These are phyloP conservation scores for Pseudophaeomoniella oleicola DNA, from an alignment of 2,329 filamentous ascomycete genomes.

Conservation along the genomic window DNA sequence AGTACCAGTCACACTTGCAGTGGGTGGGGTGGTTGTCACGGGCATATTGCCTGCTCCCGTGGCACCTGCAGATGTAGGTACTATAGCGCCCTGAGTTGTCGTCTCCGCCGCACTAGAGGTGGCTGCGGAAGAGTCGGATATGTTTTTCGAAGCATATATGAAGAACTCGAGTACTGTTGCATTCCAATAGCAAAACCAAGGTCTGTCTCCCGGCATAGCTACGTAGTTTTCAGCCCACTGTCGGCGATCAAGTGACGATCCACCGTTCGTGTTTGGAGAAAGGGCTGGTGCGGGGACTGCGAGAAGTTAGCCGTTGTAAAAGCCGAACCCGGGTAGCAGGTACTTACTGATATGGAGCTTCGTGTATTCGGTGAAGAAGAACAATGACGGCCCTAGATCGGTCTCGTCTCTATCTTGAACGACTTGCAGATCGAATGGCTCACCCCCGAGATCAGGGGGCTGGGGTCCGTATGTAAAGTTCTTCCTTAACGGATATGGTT, in stretches of 20 bases:
- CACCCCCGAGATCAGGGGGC: conserved; percentile 31
- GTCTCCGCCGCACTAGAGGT: conserved; percentile 5
- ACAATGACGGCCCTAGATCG: conserved; percentile 45
- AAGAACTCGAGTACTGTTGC: conserved; percentile 51
- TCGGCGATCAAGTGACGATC: conserved; percentile 4
- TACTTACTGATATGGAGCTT: conserved; percentile 42
- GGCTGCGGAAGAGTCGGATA: conserved; percentile 16
- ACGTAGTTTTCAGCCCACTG: conserved; percentile 23
- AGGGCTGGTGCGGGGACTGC: conserved; percentile 22
- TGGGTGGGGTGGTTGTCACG: no score
- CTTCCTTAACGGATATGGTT: conserved; percentile 20
- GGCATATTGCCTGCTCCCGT: conserved; percentile 7
- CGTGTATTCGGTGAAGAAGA: conserved; percentile 48
- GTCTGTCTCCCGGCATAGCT: conserved; percentile 39
- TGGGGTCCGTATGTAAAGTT: conserved; percentile 47
- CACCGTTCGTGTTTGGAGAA: conserved; percentile 12
- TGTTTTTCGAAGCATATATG: conserved; percentile 45
- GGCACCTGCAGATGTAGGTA: background rate
- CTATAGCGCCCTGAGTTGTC: conserved; percentile 2
- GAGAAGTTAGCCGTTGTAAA: background rate
- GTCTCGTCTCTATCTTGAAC: conserved; percentile 43
- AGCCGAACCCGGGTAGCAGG: background rate
- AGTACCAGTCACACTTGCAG: conserved; percentile 10
- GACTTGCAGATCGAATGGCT: conserved; percentile 34
- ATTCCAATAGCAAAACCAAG: conserved; percentile 61